Conservation (phyloP, 176 grass and related monocot genomes). For the Triticum dicoccoides region DNA sequence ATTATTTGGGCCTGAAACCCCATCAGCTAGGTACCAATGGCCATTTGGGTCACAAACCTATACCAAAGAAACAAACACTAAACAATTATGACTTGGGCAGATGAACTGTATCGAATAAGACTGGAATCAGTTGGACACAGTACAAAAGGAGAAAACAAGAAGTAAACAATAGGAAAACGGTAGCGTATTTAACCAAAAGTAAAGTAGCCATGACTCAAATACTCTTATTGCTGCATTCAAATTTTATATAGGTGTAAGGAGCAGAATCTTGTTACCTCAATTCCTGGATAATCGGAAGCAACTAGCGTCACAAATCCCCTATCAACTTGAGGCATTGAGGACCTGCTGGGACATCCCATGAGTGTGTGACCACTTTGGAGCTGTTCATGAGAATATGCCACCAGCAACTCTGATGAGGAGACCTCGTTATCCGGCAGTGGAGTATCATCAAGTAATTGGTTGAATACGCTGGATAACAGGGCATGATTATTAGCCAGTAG, state of each 20-base stretch:
- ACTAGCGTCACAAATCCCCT: slow-evolving; percentile 66
- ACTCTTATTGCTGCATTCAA: not conserved
- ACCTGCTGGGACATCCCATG: slow-evolving; percentile 24
- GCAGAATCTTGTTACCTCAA: slow-evolving; percentile 45
- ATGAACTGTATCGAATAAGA: not conserved
- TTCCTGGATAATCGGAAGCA: slow-evolving; percentile 63
- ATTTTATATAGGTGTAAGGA: not conserved
- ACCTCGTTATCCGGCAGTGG: slow-evolving; percentile 57
- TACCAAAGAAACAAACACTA: slow-evolving; percentile 38
- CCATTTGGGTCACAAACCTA: slow-evolving; percentile 76
- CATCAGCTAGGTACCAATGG: slow-evolving; percentile 74
- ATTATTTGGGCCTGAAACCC: slow-evolving; percentile 32
- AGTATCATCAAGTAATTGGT: slow-evolving; percentile 72
- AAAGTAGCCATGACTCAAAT: not conserved
- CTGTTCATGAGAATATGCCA: slow-evolving; percentile 40
- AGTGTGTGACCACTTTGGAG: slow-evolving; percentile 34
- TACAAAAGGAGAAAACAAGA: slow-evolving; percentile 6
- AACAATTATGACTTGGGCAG: slow-evolving; percentile 27
- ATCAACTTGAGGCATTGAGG: slow-evolving; percentile 55
- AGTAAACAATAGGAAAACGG: not conserved
- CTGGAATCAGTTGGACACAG: not conserved
- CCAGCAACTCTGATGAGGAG: slow-evolving; percentile 65
- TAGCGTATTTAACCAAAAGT: not conserved
- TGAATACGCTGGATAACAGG: slow-evolving; percentile 56
- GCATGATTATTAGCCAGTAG: not conserved